These are phyloP conservation scores for Haplosporangium gracile DNA, from an alignment of 192 early-diverging fungal species.

Conservation along the genomic window DNA sequence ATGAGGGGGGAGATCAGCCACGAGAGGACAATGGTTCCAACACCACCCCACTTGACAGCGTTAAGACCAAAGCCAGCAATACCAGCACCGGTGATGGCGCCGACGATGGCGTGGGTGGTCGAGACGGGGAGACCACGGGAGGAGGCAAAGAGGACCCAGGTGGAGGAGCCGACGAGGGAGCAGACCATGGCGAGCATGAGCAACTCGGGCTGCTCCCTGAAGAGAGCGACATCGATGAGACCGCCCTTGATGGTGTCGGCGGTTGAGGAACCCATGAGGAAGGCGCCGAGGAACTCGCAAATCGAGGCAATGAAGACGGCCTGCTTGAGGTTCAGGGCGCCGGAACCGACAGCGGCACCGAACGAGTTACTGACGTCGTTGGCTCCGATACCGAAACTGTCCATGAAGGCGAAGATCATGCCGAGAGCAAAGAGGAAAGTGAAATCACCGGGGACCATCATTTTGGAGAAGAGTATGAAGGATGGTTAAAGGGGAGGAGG, in stretches of 20 bases:
- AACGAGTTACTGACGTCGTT: conserved; percentile 93
- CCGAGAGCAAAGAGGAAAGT: conserved; percentile 82
- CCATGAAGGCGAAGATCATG: conserved; percentile 74
- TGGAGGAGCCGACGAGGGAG: conserved; percentile 80
- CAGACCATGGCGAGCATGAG: conserved; percentile 91
- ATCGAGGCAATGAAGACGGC: conserved; percentile 84
- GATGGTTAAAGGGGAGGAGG: neutral
- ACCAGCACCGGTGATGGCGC: conserved; percentile 83
- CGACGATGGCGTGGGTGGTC: conserved; percentile 88
- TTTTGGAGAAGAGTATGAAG: neutral
- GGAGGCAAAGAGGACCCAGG: conserved; percentile 83
- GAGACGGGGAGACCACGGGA: conserved; percentile 80
- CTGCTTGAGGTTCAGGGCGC: conserved; percentile 78
- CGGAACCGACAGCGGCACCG: conserved; percentile 85
- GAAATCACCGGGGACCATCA: conserved; percentile 54
- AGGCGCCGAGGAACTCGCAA: conserved; percentile 84
- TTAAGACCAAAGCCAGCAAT: conserved; percentile 78
- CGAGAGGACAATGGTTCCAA: conserved; percentile 50
- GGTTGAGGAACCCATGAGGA: conserved; percentile 81
- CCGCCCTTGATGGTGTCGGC: conserved; percentile 87
- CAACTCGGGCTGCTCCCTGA: conserved; percentile 73
- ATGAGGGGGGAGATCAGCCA: conserved; percentile 83
- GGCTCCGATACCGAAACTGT: conserved; percentile 87
- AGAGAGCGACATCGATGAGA: conserved; percentile 71
- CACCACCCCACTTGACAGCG: conserved; percentile 72